A percentile compares a stretch with the other conserved stretches of the same genome.
These are phyloP conservation scores for Yamadazyma mexicana DNA, from an alignment of 1,139 yeast genomes.

Conservation along the genomic window DNA sequence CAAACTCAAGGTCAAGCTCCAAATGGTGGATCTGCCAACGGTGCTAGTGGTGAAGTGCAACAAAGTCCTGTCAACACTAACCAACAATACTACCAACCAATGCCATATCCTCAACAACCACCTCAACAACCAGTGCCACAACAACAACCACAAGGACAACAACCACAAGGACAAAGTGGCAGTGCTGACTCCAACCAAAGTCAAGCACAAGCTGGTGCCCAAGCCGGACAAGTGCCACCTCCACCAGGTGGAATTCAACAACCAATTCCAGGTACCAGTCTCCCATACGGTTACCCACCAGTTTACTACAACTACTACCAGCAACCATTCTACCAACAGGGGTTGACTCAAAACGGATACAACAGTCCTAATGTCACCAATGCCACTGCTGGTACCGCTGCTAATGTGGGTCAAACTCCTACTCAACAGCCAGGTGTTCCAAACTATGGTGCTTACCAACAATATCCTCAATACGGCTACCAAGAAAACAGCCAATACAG, in stretches of 20 bases:
- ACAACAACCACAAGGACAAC: slow-evolving; percentile 8
- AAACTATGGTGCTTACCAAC: slow-evolving; percentile 49
- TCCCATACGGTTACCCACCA: slow-evolving; percentile 48
- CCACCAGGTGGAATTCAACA: slow-evolving; percentile 14
- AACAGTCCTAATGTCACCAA: slow-evolving; percentile 15
- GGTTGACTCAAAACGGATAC: slow-evolving; percentile 25
- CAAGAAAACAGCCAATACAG: slow-evolving; percentile 47
- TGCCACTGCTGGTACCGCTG: slow-evolving; percentile 10
- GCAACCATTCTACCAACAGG: slow-evolving; percentile 43
- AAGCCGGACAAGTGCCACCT: slow-evolving; percentile 4
- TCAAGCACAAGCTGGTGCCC: slow-evolving; percentile 2
- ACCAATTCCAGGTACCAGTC: slow-evolving; percentile 19
- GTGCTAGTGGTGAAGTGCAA: slow-evolving; percentile 8
- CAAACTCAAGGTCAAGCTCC: slow-evolving; percentile 17
- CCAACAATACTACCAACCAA: slow-evolving; percentile 12
- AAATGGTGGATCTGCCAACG: slow-evolving; percentile 8
- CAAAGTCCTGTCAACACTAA: slow-evolving; percentile 13
- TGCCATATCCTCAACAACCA: slow-evolving; percentile 10
- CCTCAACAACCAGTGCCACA: slow-evolving; percentile 6
- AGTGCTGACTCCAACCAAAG: slow-evolving; percentile 1
- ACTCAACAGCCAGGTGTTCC: slow-evolving; percentile 32
- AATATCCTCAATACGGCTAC: slow-evolving; percentile 52
- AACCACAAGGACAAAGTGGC: slow-evolving; percentile 7
- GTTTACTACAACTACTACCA: slow-evolving; percentile 47
- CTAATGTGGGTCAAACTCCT: slow-evolving; percentile 19